Conservation (phyloP, 331 rosid genomes). For the Quercus phellos region DNA sequence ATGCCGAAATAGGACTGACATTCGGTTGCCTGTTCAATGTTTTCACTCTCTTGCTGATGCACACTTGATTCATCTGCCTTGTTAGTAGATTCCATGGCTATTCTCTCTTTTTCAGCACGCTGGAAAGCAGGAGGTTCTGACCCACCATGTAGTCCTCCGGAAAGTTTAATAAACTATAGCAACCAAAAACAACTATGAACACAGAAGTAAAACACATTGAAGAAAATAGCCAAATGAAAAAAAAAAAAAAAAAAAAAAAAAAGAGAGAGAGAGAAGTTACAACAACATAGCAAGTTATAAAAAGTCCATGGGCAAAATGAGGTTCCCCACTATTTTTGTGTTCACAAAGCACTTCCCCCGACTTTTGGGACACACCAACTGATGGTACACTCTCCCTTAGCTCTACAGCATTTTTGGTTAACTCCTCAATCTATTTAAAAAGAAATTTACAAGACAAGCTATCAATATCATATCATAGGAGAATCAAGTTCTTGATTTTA, state of each 20-base stretch:
- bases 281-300: conserved; percentile 54
- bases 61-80: conserved; percentile 34
- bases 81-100: conserved; percentile 28
- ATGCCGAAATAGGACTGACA: background rate
- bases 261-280: conserved; percentile 35
- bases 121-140: conserved; percentile 91
- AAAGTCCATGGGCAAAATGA: conserved; percentile 64
- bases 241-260: background rate
- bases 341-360: conserved; percentile 56
- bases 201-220: background rate
- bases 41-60: conserved; percentile 17
- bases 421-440: conserved; percentile 46
- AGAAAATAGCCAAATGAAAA: background rate
- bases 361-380: conserved; percentile 22
- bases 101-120: conserved; percentile 68
- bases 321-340: conserved; percentile 52
- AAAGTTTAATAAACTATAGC: conserved; percentile 61
- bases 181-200: conserved; percentile 18
- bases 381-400: conserved; percentile 23
- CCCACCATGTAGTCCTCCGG: conserved; percentile 87
- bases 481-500: background rate
- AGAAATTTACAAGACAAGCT: background rate
- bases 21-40: conserved; percentile 15
- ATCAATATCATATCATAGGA: background rate
- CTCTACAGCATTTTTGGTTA: conserved; percentile 41